Base-by-base conservation (phyloP, 2,329 filamentous ascomycete genomes). In the Zymoseptoria passerinii region DNA sequence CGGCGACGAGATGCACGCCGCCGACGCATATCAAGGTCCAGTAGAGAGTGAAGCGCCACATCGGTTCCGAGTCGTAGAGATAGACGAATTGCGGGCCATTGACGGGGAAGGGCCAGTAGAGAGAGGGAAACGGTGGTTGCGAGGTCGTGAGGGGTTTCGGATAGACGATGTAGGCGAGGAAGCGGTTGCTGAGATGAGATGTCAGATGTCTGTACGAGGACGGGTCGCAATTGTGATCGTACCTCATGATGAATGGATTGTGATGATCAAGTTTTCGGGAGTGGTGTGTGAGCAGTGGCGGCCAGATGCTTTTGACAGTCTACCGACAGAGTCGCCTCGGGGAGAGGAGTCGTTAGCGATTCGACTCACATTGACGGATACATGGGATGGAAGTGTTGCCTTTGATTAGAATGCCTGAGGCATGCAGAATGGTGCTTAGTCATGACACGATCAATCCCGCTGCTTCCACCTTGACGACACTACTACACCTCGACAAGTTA, bases 11-110 rank as follows among this genome's bases (percentile, higher is more conserved):
- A 71, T 96, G 90, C 62, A 92, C 88, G 19, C 84, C 79, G 35
- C 82, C 84, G 67, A 89, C 92, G 65, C 90, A 83, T 28, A 95
- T 83, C 44, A 95, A 75, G 0, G 90, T 95, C 91, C 91, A 96
- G 70, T 86, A 82, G 16, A 94, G 75, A 1, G 90, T 96, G 73
- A 94, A 96, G 63, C 87, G 86, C 86, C 90, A 92, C 57, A 95
- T 89, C 70, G 95, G 90, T 60, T 75, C 72, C 2, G 89, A 80
- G 68, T 87, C 81, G 77, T 89, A 92, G 65, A 96, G 84, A 67
- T 86, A 86, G 62, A 76, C 75, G 35, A 80, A 75, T 44, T 83
- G 81, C 60, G 81, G 80, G 50, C 81, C 76, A 59, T 73, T 72
- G 10, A 85, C 78, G 23, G 81, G 79, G 51, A 85, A 76, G 35